Conservation (phyloP, 1,139 yeast species). For the Yamadazyma diddensiae region DNA sequence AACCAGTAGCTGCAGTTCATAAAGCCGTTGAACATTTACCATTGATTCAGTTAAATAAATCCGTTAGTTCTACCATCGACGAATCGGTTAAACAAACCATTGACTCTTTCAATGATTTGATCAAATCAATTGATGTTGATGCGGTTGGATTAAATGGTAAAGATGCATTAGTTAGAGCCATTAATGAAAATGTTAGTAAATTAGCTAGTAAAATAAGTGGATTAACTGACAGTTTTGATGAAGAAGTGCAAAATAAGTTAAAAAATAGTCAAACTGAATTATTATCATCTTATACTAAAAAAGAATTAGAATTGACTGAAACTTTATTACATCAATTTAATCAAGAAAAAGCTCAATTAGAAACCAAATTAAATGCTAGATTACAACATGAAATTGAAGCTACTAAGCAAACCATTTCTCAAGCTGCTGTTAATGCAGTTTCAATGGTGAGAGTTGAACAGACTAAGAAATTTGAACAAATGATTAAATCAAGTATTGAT, state of each 20-base stretch:
- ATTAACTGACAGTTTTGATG: constrained; percentile 41
- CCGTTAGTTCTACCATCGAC: constrained; percentile 29
- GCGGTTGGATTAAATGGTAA: constrained; percentile 27
- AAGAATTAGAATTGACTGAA: constrained; percentile 50
- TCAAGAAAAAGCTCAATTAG: constrained; percentile 59
- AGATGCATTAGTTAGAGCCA: constrained; percentile 28
- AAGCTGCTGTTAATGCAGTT: constrained; percentile 77
- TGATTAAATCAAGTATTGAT: constrained; percentile 65
- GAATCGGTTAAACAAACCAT: constrained; percentile 47
- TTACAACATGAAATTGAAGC: constrained; percentile 67
- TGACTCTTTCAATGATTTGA: constrained; percentile 50
- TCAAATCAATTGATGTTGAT: constrained; percentile 46
- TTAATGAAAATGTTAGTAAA: constrained; percentile 29
- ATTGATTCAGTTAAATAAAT: constrained; percentile 26
- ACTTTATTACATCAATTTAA: constrained; percentile 48
- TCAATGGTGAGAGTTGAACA: constrained; percentile 69
- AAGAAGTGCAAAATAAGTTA: constrained; percentile 36
- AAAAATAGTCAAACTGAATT: constrained; percentile 48
- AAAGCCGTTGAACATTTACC: constrained; percentile 36
- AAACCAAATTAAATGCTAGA: constrained; percentile 58
- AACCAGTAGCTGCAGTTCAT: constrained; percentile 38
- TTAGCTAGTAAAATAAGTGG: constrained; percentile 33
- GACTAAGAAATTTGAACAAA: constrained; percentile 65
- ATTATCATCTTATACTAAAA: constrained; percentile 53
- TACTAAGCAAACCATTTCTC: constrained; percentile 62